These are phyloP conservation scores for Schoenoplectus tabernaemontani DNA, from an alignment of 202 grass and related monocot genomes.

Conservation along the genomic window DNA sequence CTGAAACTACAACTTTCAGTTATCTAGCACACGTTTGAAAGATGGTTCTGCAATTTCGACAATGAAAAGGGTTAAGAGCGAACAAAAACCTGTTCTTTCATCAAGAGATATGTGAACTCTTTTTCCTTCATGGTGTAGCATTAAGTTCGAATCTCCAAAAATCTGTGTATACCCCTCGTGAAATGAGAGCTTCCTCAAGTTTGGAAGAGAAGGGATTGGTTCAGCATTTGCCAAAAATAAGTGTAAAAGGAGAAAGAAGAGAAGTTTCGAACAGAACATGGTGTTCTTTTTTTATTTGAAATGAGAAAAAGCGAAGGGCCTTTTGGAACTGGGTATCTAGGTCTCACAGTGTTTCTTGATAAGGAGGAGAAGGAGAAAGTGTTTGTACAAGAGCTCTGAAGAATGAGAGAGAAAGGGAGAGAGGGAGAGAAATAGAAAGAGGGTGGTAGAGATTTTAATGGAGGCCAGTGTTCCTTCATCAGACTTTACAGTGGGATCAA, in stretches of 20 bases:
- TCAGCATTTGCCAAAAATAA: slow-evolving; percentile 20
- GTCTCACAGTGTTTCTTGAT: slow-evolving; percentile 1
- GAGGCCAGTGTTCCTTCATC: slow-evolving; percentile 4
- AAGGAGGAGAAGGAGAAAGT: not conserved
- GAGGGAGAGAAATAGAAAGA: not conserved
- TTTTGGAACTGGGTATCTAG: slow-evolving; percentile 2
- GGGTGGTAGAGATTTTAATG: slow-evolving; percentile 18
- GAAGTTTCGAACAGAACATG: slow-evolving; percentile 6
- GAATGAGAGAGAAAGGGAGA: not conserved
- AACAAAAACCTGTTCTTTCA: slow-evolving; percentile 52
- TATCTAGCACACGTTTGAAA: not conserved
- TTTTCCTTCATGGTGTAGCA: slow-evolving; percentile 59
- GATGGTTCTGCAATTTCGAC: not conserved
- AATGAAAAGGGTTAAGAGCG: not conserved
- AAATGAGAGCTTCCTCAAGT: slow-evolving; percentile 44
- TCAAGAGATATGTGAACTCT: slow-evolving; percentile 80
- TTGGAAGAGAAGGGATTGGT: slow-evolving; percentile 11
- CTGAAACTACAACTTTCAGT: not conserved
- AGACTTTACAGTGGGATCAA: slow-evolving; percentile 23
- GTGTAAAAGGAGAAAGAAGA: slow-evolving; percentile 16
- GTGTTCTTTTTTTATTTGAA: not conserved
- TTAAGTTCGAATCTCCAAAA: slow-evolving; percentile 83
- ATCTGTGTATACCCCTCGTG: slow-evolving; percentile 79
- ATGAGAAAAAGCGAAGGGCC: slow-evolving; percentile 1
- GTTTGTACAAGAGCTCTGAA: slow-evolving; percentile 5